Base-by-base conservation (phyloP, 208 protist species). In the Wallacemonas sp. region DNA sequence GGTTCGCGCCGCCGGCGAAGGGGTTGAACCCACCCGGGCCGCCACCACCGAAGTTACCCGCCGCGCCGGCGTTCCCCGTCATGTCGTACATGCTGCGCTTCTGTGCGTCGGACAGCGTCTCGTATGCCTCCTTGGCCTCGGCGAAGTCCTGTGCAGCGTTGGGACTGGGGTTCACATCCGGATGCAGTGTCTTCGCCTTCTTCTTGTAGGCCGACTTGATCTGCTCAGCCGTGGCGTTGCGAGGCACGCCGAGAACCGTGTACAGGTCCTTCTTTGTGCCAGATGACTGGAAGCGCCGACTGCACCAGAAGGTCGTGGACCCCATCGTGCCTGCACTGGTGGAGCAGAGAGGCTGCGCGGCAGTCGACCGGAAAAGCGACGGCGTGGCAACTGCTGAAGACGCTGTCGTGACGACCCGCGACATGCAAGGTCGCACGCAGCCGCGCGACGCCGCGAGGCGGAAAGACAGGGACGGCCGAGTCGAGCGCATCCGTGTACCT, bases 1-100 rank as follows among this genome's bases (percentile, higher is more conserved):
- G 79, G 60, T 86, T 86, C 15, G 36, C 34, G 22, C 52, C 69
- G 10, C 78, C 78, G 27, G 30, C 61, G 46, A 87, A 87, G 29
- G 81, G 81, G 48, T 87, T 87, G 42, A 77, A 75, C 34, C 79
- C 79, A 37, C 76, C 76, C 1, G 57, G 58, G 36, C 38, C 65
- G 26, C 76, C 78, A 22, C 76, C 57, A 27, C 78, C 78, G 61
- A 87, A 87, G 50, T 68, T 79, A 50, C 76, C 77, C 41, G 80
- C 79, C n/a, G 79, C 81, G 59, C 64, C 83, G 1, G 85, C 79
- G 66, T 88, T 92, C 29, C 91, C 91, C 1, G 91, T 96, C 86
- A 92, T 92, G 71, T 96, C 91, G 62, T 93, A 96, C 82, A 93
- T 90, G 70, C 85, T 91, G 30, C 91, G 83, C 78, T 94, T 96